Percentiles rank a stretch among this genome's conserved stretches.
phyloP scores from a whole-genome alignment of 2,329 filamentous ascomycete species.

The Colletotrichum melonis region DNA sequence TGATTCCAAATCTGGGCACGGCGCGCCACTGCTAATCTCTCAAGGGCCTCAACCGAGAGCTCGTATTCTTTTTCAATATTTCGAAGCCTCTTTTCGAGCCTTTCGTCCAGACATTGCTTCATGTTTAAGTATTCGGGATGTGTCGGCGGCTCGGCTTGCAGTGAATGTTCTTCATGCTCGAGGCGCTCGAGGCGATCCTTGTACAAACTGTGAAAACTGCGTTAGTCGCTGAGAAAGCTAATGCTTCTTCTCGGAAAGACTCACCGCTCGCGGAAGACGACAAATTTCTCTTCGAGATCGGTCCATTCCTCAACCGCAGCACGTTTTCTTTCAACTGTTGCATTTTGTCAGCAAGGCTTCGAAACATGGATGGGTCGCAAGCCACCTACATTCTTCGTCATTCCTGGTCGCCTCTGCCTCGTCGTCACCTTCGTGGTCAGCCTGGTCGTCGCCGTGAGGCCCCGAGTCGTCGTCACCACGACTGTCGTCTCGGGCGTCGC shows the following conservation, averaged over 20 bases:
- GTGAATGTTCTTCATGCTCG: constrained; percentile 75
- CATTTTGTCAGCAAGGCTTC: constrained; percentile 14
- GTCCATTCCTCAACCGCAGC: constrained; percentile 83
- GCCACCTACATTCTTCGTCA: constrained; percentile 71
- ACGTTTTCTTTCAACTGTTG: constrained; percentile 79
- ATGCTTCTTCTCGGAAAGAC: constrained; percentile 39
- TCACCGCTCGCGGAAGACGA: constrained; percentile 83
- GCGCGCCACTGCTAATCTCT: constrained; percentile 81
- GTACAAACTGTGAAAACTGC: constrained; percentile 71
- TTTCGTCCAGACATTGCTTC: constrained; percentile 86
- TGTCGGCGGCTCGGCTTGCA: constrained; percentile 70
- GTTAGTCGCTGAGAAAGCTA: constrained; percentile 26
- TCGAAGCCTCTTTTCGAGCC: constrained; percentile 82
- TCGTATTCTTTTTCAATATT: constrained; percentile 80
- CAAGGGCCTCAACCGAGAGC: constrained; percentile 79
- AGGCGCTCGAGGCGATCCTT: constrained; percentile 88
- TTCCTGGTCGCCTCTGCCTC: constrained; percentile 70
- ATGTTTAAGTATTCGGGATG: constrained; percentile 93
- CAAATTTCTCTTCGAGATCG: constrained; percentile 89
- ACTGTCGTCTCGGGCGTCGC: constrained; percentile 42
- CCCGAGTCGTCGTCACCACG: constrained; percentile 55
- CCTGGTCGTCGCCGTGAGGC: constrained; percentile 65
- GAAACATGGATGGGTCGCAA: not conserved
- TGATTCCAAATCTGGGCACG: constrained; percentile 89
- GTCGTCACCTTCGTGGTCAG: constrained; percentile 67